Evolutionary conservation across 257 asterid species (phyloP).

Genomic region (Solanum pennellii): DNA sequence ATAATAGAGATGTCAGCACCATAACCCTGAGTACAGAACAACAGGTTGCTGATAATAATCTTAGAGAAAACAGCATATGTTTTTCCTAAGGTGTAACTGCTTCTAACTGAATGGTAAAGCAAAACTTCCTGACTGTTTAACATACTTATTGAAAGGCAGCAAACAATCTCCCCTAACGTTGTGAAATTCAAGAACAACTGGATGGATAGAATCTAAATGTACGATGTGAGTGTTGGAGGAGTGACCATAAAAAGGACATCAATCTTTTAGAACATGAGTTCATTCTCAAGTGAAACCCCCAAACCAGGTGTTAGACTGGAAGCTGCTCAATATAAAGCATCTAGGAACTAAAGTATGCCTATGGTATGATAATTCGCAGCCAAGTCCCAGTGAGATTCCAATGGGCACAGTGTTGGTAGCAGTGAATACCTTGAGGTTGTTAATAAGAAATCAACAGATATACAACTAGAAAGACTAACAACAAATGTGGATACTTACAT

Average conservation of each 20-base stretch:
- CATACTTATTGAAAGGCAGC: not conserved
- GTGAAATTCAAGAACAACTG: not conserved
- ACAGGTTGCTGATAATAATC: not conserved
- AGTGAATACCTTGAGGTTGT: not conserved
- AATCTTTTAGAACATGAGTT: not conserved
- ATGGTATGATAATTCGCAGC: not conserved
- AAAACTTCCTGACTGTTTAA: not conserved
- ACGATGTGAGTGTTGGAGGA: not conserved
- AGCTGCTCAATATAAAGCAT: not conserved
- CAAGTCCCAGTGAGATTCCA: not conserved
- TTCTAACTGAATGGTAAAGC: not conserved
- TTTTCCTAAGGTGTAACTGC: not conserved
- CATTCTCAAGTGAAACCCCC: not conserved
- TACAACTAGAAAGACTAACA: not conserved
- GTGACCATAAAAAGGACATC: not conserved
- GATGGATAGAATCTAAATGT: not conserved
- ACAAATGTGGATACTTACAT: conserved; percentile 16
- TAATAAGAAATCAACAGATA: not conserved
- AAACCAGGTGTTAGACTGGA: not conserved
- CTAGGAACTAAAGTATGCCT: not conserved
- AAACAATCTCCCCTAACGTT: not conserved
- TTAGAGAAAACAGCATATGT: not conserved
- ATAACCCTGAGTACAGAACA: not conserved
- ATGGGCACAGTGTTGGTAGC: not conserved
- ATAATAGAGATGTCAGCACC: not conserved